A percentile compares a stretch with the other conserved stretches of the same genome.
Conservation (phyloP, 441 rosid species). For the Geranium incanum region DNA sequence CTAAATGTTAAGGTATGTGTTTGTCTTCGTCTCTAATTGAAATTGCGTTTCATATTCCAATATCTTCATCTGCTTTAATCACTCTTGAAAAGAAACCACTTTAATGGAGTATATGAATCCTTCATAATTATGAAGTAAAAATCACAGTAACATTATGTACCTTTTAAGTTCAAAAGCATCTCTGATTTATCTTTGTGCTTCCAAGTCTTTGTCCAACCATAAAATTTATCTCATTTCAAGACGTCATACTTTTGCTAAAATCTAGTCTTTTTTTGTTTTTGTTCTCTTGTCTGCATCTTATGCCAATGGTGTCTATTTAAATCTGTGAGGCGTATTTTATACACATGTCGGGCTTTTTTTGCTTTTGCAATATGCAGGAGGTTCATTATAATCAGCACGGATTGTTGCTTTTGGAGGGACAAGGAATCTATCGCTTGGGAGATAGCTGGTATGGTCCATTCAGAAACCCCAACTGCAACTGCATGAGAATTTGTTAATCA, state of each 20-base stretch:
- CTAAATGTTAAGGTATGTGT: conserved; percentile 69
- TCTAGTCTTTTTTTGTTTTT: not conserved
- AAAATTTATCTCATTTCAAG: not conserved
- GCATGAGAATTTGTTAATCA: not conserved
- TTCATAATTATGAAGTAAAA: not conserved
- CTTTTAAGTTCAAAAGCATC: not conserved
- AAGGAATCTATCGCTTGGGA: conserved; percentile 79
- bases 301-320: conserved; percentile 8
- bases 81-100: conserved; percentile 4
- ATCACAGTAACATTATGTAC: not conserved
- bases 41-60: conserved; percentile 5
- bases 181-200: not conserved
- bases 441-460: conserved; percentile 57
- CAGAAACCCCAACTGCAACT: conserved; percentile 11
- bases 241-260: not conserved
- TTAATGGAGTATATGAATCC: not conserved
- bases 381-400: conserved; percentile 94
- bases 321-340: not conserved
- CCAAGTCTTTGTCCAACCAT: not conserved
- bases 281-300: not conserved
- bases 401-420: conserved; percentile 80
- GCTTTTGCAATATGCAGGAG: conserved; percentile 45
- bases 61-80: not conserved
- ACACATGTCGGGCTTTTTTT: conserved; percentile 10
- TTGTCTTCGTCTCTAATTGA: conserved; percentile 13